Evolutionary conservation across 148 eudicot species (phyloP).

Genomic region (Nyssa sinensis): DNA sequence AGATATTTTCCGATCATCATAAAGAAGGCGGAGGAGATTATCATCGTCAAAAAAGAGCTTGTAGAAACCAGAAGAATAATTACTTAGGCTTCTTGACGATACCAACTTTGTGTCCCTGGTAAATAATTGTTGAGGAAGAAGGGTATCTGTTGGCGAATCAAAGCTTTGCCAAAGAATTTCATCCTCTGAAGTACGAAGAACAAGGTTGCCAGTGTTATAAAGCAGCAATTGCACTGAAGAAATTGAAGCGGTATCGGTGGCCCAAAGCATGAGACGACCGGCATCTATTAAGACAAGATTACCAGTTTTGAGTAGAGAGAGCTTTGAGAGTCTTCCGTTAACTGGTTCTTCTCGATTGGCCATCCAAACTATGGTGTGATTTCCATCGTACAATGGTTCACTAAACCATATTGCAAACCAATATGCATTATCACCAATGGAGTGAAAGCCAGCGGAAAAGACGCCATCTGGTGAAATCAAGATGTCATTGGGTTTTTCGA

Average conservation of each 20-base stretch:
- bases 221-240: not conserved
- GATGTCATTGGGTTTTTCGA: slow-evolving; percentile 20
- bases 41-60: slow-evolving; percentile 22
- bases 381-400: not conserved
- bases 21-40: slow-evolving; percentile 14
- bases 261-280: slow-evolving; percentile 34
- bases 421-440: slow-evolving; percentile 25
- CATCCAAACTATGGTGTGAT: slow-evolving; percentile 35
- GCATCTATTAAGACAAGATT: slow-evolving; percentile 25
- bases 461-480: slow-evolving; percentile 33
- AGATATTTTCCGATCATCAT: slow-evolving; percentile 15
- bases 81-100: slow-evolving; percentile 21
- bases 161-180: slow-evolving; percentile 2
- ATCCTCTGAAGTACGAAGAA: not conserved
- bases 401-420: slow-evolving; percentile 42
- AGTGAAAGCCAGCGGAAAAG: slow-evolving; percentile 43
- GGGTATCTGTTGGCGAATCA: slow-evolving; percentile 26
- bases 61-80: slow-evolving; percentile 21
- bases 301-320: slow-evolving; percentile 29
- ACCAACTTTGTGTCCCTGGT: slow-evolving; percentile 17
- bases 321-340: slow-evolving; percentile 30
- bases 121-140: slow-evolving; percentile 32
- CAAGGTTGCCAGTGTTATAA: slow-evolving; percentile 1
- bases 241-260: slow-evolving; percentile 10
- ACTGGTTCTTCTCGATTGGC: slow-evolving; percentile 39